phyloP scores from a whole-genome alignment of 805 yeast species.

The Tanozyma kutaoensis region DNA sequence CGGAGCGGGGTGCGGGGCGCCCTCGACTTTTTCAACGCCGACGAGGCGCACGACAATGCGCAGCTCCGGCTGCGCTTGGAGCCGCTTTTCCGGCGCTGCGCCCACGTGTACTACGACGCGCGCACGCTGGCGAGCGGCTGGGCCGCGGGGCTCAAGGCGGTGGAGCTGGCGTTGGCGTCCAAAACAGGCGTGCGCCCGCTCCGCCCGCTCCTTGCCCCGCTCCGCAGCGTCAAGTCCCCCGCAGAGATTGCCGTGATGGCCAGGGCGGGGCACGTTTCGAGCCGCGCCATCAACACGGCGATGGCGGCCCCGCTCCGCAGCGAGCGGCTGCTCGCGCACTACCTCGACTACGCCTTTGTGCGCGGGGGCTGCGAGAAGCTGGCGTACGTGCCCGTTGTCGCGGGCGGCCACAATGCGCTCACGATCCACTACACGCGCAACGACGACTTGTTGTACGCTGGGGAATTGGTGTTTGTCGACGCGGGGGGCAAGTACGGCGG shows the following conservation, averaged over 20 bases:
- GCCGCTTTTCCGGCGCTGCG: slow-evolving; percentile 31
- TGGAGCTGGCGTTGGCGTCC: slow-evolving; percentile 1
- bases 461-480: slow-evolving; percentile 83
- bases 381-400: slow-evolving; percentile 94
- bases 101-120: slow-evolving; percentile 42
- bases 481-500: slow-evolving; percentile 94
- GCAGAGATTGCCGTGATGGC: slow-evolving; percentile 73
- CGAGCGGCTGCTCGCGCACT: slow-evolving; percentile 72
- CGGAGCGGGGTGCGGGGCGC: slow-evolving; percentile 83
- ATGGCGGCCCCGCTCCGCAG: slow-evolving; percentile 47
- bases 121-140: too few species aligned
- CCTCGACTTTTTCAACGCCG: slow-evolving; percentile 77
- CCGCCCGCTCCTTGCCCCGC: slow-evolving; percentile 24
- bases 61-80: slow-evolving; percentile 17
- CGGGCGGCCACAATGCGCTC: slow-evolving; percentile 81
- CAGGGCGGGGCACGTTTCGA: slow-evolving; percentile 69
- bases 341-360: slow-evolving; percentile 68
- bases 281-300: slow-evolving; percentile 75
- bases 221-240: slow-evolving; percentile 62
- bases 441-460: slow-evolving; percentile 64
- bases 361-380: slow-evolving; percentile 80
- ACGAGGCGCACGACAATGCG: slow-evolving; percentile 40
- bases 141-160: too few species aligned
- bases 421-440: slow-evolving; percentile 91
- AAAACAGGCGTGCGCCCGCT: slow-evolving; percentile 25